A percentile compares a stretch with the other conserved stretches of the same genome.
These are phyloP conservation scores for Scedosporium boydii DNA, from an alignment of 2,329 filamentous ascomycete genomes.

Conservation along the genomic window DNA sequence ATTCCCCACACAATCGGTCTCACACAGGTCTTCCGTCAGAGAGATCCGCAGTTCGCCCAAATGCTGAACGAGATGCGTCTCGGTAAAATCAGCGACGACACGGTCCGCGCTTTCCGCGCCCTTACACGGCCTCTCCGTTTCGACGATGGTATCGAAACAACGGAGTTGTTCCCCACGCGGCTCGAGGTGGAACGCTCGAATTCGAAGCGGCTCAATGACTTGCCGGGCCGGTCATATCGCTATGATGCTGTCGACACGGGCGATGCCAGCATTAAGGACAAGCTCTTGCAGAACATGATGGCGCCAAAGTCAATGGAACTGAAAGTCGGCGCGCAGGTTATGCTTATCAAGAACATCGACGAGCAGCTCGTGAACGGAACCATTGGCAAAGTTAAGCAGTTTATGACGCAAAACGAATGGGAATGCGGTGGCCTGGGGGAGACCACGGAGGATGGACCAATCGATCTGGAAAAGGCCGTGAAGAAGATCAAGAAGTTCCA, in stretches of 20 bases:
- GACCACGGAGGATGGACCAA: constrained; percentile 28
- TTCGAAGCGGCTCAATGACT: constrained; percentile 56
- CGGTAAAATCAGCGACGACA: constrained; percentile 67
- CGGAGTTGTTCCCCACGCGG: constrained; percentile 88
- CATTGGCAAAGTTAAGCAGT: constrained; percentile 72
- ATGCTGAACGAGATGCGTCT: constrained; percentile 99
- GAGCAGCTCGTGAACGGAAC: constrained; percentile 90
- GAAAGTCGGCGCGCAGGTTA: constrained; percentile 91
- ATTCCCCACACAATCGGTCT: constrained; percentile 94
- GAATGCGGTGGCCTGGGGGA: constrained; percentile 33
- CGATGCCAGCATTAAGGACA: constrained; percentile 63
- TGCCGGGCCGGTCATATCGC: constrained; percentile 57
- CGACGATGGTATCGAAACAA: constrained; percentile 59
- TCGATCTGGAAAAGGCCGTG: constrained; percentile 36
- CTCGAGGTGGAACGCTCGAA: constrained; percentile 86
- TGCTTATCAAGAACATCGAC: constrained; percentile 99
- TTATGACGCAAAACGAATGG: constrained; percentile 48
- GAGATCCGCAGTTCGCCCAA: constrained; percentile 74
- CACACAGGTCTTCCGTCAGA: constrained; percentile 93
- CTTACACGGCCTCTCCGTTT: constrained; percentile 63
- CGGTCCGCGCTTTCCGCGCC: constrained; percentile 65
- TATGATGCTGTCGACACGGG: constrained; percentile 73
- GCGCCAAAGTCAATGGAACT: constrained; percentile 71
- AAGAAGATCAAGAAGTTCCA: constrained; percentile 48
- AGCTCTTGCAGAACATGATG: constrained; percentile 83